A percentile compares a stretch with the other conserved stretches of the same genome.
phyloP scores from a whole-genome alignment of 2,329 filamentous ascomycete species.

The Fusarium lateritium region DNA sequence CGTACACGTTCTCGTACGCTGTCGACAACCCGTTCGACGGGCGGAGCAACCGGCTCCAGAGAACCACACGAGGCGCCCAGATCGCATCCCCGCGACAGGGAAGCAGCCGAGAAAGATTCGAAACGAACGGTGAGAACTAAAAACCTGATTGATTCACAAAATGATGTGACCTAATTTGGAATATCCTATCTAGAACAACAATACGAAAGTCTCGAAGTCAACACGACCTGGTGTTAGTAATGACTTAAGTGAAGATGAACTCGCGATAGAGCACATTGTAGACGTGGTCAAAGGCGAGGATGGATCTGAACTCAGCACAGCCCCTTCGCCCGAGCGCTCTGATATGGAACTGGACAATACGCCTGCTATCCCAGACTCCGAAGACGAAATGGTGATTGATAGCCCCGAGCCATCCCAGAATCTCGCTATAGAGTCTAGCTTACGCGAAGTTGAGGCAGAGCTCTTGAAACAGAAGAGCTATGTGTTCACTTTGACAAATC shows the following conservation, averaged over 20 bases:
- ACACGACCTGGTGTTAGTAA: accelerated
- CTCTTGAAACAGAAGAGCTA: neutral
- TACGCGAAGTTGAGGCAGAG: neutral
- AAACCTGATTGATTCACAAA: accelerated
- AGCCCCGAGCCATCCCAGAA: accelerated
- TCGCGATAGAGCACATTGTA: accelerated
- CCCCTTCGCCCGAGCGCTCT: accelerated
- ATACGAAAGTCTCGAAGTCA: accelerated
- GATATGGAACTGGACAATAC: accelerated
- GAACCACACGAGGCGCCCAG: neutral
- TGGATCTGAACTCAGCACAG: neutral
- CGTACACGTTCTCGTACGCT: accelerated
- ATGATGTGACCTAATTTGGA: accelerated
- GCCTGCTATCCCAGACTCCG: accelerated
- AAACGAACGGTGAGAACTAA: neutral
- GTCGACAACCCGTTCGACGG: accelerated
- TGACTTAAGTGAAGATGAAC: neutral
- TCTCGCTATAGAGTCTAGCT: accelerated
- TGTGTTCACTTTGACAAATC: neutral
- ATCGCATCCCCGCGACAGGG: neutral
- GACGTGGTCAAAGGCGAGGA: accelerated
- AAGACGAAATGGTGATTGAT: accelerated
- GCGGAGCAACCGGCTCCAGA: neutral
- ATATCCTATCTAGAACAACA: accelerated
- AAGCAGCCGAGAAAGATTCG: accelerated